These are phyloP conservation scores for Tagetes patula DNA, from an alignment of 129 eudicot genomes.

Conservation along the genomic window DNA sequence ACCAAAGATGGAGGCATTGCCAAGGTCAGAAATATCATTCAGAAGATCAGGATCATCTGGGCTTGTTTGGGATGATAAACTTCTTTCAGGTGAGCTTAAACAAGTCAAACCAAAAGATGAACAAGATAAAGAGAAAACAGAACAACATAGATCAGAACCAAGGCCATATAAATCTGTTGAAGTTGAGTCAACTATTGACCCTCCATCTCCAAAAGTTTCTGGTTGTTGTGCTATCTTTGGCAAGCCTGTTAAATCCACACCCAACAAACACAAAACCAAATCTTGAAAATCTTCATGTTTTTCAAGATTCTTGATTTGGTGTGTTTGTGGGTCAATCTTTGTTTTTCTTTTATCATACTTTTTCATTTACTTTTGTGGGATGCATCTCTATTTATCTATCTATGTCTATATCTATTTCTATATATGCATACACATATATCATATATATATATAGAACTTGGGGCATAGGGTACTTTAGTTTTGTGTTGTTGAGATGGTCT, in stretches of 20 bases:
- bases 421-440: slow-evolving; percentile 18
- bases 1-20: slow-evolving; percentile 50
- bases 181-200: slow-evolving; percentile 56
- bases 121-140: slow-evolving; percentile 34
- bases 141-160: slow-evolving; percentile 30
- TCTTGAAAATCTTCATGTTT: slow-evolving; percentile 40
- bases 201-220: slow-evolving; percentile 77
- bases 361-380: slow-evolving; percentile 27
- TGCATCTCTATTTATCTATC: slow-evolving; percentile 28
- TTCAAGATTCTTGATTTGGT: slow-evolving; percentile 27
- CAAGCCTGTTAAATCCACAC: slow-evolving; percentile 42
- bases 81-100: slow-evolving; percentile 60
- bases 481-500: slow-evolving; percentile 31
- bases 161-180: slow-evolving; percentile 51
- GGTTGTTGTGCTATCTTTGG: slow-evolving; percentile 70
- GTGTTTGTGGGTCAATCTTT: slow-evolving; percentile 33
- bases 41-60: slow-evolving; percentile 89
- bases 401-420: slow-evolving; percentile 17
- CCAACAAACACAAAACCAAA: slow-evolving; percentile 34
- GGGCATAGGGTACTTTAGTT: slow-evolving; percentile 31
- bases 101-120: slow-evolving; percentile 40
- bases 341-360: slow-evolving; percentile 30
- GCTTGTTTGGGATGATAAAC: slow-evolving; percentile 79
- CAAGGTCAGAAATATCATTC: slow-evolving; percentile 72
- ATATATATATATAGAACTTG: slow-evolving; percentile 27